phyloP scores from a whole-genome alignment of 352 stramenopile genomes.

The Globisporangium spinosum region DNA sequence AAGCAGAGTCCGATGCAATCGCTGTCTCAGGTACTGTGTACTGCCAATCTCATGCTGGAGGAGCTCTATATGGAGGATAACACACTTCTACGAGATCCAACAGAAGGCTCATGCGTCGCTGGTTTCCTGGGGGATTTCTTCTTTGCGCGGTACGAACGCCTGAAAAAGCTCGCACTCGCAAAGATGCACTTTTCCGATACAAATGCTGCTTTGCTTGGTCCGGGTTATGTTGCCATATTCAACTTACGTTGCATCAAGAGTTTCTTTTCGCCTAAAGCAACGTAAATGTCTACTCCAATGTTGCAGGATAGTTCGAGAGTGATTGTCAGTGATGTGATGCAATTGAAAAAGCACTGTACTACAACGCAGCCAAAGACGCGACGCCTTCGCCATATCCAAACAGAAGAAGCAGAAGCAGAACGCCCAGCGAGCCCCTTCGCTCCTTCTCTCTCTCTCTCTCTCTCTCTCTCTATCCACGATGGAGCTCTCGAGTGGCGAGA shows the following conservation, averaged over 20 bases:
- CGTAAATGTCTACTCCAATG: background rate
- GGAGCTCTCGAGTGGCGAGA: slow-evolving; percentile 67
- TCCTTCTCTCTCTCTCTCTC: background rate
- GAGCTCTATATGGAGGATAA: slow-evolving; percentile 63
- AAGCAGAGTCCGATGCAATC: slow-evolving; percentile 26
- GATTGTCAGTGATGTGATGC: background rate
- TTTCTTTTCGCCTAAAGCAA: background rate
- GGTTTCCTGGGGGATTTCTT: slow-evolving; percentile 65
- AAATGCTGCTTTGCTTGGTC: slow-evolving; percentile 30
- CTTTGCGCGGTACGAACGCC: slow-evolving; percentile 61
- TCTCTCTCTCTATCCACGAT: slow-evolving; percentile 24
- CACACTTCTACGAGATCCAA: slow-evolving; percentile 22
- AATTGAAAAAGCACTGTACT: background rate
- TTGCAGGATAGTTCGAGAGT: background rate
- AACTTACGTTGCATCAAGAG: background rate
- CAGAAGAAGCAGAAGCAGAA: background rate
- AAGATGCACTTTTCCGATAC: slow-evolving; percentile 44
- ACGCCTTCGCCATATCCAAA: slow-evolving; percentile 4
- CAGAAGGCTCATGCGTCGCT: slow-evolving; percentile 35
- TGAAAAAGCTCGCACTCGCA: slow-evolving; percentile 40
- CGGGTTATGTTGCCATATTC: background rate
- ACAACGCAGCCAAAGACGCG: background rate
- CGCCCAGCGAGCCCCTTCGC: background rate
- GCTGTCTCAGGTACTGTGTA: slow-evolving; percentile 37
- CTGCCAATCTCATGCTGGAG: slow-evolving; percentile 58